Evolutionary conservation across 331 rosid species (phyloP), one percentile per base, ranked within the genome.

Genomic region (Pyrus hybrid): DNA sequence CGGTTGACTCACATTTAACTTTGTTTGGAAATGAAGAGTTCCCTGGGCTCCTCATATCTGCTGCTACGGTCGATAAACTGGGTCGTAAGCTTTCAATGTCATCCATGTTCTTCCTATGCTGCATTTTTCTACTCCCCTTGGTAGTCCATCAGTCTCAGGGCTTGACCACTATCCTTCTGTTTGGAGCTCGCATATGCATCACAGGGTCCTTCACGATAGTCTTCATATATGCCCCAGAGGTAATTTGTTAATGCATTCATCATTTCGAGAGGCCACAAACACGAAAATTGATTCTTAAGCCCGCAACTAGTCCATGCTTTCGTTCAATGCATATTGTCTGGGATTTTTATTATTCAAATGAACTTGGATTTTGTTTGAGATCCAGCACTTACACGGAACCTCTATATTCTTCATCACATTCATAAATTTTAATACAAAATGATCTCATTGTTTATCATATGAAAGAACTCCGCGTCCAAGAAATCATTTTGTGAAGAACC

Each of bases 151-250:
- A 82, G 72, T 80, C 87, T 74, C 82, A 83, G 67, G 88, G 82
- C 73, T 73, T 89, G 68, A 90, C 97, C 23, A 90, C 97, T 13
- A 56, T 76, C 82, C 92, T 95, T 77, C 82, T 95, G 49, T 95
- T 95, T 82, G 97, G 97, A 80, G 99, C 99, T 85, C 99, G 97
- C 83, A 65, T 87, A 70, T 95, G 97, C 87, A 90, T 95, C 83
- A 95, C 96, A 25, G 85, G 83, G 43, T 86, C 97, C 74, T 95
- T 92, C 85, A 90, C 97, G 16, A 79, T 92, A 69, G 78, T 90
- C 66, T 95, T 88, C 68, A 95, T 95, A 79, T 95, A 95, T 72
- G 99, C 99, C 65, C 99, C 99, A 17, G 99, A 95, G 97, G 99
- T 93, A 90, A 88, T 41, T 51, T 74, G 70, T 74, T 57, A 74